Conservation (phyloP, 2,329 filamentous ascomycete species). For the Exophiala xenobiotica region DNA sequence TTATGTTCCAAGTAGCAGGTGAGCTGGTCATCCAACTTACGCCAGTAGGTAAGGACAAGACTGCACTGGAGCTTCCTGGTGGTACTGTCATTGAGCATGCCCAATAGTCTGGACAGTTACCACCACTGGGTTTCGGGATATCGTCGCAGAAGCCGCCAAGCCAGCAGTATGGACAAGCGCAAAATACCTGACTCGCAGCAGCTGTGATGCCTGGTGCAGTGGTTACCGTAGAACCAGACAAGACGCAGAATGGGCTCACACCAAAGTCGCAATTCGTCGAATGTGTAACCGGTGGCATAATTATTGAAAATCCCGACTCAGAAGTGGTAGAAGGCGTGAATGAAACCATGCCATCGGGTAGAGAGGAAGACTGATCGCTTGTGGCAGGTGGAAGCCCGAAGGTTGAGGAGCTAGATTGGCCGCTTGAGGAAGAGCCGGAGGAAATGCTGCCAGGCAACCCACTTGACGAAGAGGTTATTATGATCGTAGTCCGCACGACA, state of each 20-base stretch:
- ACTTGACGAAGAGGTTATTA: conserved; percentile 1
- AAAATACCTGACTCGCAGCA: neutral
- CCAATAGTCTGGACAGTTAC: conserved; percentile 11
- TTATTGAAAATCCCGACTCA: neutral
- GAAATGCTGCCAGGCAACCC: neutral
- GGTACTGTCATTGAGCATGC: conserved; percentile 5
- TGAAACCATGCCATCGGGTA: no score
- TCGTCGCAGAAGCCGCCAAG: conserved; percentile 2
- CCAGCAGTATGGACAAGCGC: conserved; percentile 1
- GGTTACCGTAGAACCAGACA: neutral
- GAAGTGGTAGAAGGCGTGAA: neutral
- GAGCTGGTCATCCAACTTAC: neutral
- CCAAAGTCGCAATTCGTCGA: neutral
- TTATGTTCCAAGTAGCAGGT: neutral
- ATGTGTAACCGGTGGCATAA: neutral
- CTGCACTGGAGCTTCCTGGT: neutral
- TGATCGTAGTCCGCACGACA: conserved; percentile 11
- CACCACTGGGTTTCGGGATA: neutral
- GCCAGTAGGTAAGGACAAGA: neutral
- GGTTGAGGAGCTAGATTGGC: neutral
- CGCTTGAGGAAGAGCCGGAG: neutral
- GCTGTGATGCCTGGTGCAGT: neutral
- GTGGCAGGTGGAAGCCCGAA: no score
- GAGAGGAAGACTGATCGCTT: no score
- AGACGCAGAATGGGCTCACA: neutral